Percentiles rank a stretch among this genome's conserved stretches.
These are phyloP conservation scores for Diutina scorzettiae DNA, from an alignment of 1,139 yeast species.

Conservation along the genomic window DNA sequence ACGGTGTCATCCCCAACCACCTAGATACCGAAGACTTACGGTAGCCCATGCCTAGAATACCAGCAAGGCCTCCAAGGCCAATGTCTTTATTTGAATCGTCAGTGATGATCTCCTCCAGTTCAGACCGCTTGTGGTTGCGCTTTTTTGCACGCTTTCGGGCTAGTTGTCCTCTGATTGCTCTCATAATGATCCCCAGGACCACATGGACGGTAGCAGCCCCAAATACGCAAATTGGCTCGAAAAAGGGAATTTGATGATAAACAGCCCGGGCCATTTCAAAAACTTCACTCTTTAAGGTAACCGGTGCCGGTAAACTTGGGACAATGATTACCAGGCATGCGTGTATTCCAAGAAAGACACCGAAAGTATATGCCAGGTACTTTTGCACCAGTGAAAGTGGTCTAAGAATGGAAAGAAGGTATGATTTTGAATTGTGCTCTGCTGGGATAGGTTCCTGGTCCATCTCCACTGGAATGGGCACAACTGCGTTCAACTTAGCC, in stretches of 20 bases:
- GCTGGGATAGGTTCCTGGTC: not conserved
- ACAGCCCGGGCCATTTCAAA: slow-evolving; percentile 51
- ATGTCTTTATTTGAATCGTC: slow-evolving; percentile 30
- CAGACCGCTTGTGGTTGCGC: slow-evolving; percentile 4
- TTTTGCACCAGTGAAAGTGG: slow-evolving; percentile 28
- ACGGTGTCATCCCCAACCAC: slow-evolving; percentile 27
- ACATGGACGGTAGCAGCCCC: slow-evolving; percentile 42
- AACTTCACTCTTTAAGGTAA: slow-evolving; percentile 34
- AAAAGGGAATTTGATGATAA: slow-evolving; percentile 38
- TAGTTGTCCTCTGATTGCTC: slow-evolving; percentile 21
- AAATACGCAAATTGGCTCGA: slow-evolving; percentile 37
- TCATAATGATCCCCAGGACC: slow-evolving; percentile 37
- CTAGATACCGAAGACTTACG: slow-evolving; percentile 32
- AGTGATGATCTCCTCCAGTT: slow-evolving; percentile 11
- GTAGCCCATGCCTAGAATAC: slow-evolving; percentile 42
- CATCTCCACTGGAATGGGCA: slow-evolving; percentile 1
- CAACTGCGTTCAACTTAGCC: not conserved
- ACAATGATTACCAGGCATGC: slow-evolving; percentile 40
- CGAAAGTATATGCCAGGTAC: slow-evolving; percentile 50
- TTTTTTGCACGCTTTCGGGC: slow-evolving; percentile 5
- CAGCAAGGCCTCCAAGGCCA: slow-evolving; percentile 49
- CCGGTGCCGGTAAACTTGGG: slow-evolving; percentile 36
- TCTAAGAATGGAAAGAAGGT: not conserved
- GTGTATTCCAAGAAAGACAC: slow-evolving; percentile 49
- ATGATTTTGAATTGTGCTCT: not conserved